Evolutionary conservation across 2,329 filamentous ascomycete genomes (phyloP), one percentile per base, ranked within the genome.

Genomic region (Xylaria sp.): DNA sequence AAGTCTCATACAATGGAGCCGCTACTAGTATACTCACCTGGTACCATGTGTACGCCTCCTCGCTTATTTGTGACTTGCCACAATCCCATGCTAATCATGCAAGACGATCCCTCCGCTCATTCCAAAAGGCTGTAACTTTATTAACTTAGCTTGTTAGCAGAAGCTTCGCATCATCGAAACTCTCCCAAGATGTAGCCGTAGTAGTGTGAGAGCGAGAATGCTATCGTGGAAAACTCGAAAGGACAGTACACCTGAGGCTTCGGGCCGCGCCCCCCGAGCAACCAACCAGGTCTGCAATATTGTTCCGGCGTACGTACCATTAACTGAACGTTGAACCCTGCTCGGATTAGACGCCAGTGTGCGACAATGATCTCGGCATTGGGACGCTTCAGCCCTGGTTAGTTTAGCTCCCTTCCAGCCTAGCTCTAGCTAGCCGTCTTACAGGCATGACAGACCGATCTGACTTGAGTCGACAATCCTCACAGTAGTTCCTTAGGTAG

Each of bases 351-450:
- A 58, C 51, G 18, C 58, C 58, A 58, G 35, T 21, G 53, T 35
- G 62, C 66, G 51, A 61, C 58, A 27, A 37, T 58, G 51, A 55
- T 69, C 66, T 69, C 62, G 66, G 66, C 66, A 69, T 59, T 69
- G 42, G 5, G 51, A 59, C 13, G 12, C 37, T 69, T 42, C 44
- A 42, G 35, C 18, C 37, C 35, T 66, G 6, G 58, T 69, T 66
- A 59, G 63, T 29, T 62, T 54, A 62, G 53, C 44, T 37, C 42
- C 54, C 21, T 51, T 25, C n/a, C 23, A 40, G 32, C 32, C 65
- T 35, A 63, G 59, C 23, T 47, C 54, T 60, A 51, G 48, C 23
- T 13, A 51, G 21, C 25, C 13, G 40, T 16, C 40, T 44, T 6
- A 18, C 13, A 35, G 32, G 32, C 8, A 44, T 3, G 13, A 44